phyloP scores from a whole-genome alignment of 371 early-diverging fungal species.

The Lichtheimia corymbifera region DNA sequence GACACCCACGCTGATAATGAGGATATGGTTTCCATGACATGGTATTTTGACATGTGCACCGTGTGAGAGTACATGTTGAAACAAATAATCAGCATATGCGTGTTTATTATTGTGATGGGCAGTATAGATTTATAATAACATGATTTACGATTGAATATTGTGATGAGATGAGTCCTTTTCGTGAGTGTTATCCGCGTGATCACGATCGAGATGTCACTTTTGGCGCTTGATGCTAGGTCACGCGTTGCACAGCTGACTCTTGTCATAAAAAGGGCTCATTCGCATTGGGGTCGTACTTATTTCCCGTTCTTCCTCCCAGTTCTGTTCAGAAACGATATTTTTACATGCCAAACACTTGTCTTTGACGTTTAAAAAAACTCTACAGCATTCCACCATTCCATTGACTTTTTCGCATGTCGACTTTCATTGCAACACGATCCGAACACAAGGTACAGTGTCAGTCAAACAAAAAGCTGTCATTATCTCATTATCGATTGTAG shows the following conservation, averaged over 20 bases:
- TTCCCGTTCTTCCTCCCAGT: neutral
- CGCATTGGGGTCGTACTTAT: neutral
- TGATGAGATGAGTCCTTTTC: neutral
- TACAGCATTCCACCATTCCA: neutral
- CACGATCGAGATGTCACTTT: constrained; percentile 16
- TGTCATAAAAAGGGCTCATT: constrained; percentile 13
- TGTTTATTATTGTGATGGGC: neutral
- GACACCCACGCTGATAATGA: neutral
- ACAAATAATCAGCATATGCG: too few species aligned
- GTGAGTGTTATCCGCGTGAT: neutral
- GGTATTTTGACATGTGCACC: neutral
- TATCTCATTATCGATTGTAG: constrained; percentile 1
- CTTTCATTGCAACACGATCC: neutral
- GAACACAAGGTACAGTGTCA: neutral
- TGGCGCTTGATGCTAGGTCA: constrained; percentile 12
- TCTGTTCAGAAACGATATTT: neutral
- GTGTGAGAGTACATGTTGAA: too few species aligned
- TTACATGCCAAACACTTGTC: neutral
- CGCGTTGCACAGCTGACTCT: constrained; percentile 21
- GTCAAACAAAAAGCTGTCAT: neutral
- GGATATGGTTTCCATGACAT: neutral
- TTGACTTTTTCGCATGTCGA: neutral
- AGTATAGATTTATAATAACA: constrained; percentile 4
- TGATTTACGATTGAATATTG: neutral
- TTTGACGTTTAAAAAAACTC: neutral